A percentile compares a stretch with the other conserved stretches of the same genome.
Evolutionary conservation across 1,284 basidiomycete species (phyloP).

Genomic region (Boletus sp.): DNA sequence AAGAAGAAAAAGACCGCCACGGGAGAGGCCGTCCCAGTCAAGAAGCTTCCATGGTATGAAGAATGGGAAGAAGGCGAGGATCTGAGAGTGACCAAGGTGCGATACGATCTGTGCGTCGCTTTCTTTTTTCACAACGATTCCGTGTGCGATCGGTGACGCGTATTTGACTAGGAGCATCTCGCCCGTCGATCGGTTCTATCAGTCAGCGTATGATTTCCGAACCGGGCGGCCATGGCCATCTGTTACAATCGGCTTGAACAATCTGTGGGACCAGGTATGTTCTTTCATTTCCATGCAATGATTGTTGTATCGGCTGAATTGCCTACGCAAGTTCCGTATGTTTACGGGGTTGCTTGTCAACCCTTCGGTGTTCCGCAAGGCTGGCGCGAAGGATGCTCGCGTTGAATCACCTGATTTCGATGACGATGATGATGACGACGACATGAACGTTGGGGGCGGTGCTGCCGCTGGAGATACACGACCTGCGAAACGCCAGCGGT

Average conservation of each 20-base stretch:
- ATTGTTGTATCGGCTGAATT: slow-evolving; percentile 5
- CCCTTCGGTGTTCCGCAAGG: slow-evolving; percentile 40
- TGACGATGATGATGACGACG: slow-evolving; percentile 28
- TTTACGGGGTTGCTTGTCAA: slow-evolving; percentile 57
- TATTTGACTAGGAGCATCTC: slow-evolving; percentile 42
- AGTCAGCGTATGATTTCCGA: slow-evolving; percentile 61
- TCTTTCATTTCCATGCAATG: slow-evolving; percentile 4
- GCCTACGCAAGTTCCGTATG: slow-evolving; percentile 51
- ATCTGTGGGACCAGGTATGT: slow-evolving; percentile 64
- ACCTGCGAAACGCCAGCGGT: slow-evolving; percentile 29
- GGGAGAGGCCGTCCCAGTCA: slow-evolving; percentile 28
- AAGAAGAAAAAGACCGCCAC: slow-evolving; percentile 46
- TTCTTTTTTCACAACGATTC: not conserved
- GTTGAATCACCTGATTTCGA: slow-evolving; percentile 35
- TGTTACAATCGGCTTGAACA: slow-evolving; percentile 43
- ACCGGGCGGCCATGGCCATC: slow-evolving; percentile 56
- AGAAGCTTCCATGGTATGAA: slow-evolving; percentile 59
- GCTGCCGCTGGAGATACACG: slow-evolving; percentile 10
- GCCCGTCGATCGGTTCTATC: slow-evolving; percentile 56
- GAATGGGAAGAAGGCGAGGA: slow-evolving; percentile 64
- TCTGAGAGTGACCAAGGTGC: slow-evolving; percentile 37
- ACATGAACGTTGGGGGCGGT: slow-evolving; percentile 8
- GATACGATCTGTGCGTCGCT: slow-evolving; percentile 49
- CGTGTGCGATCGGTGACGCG: slow-evolving; percentile 1
- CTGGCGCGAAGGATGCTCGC: slow-evolving; percentile 24